Evolutionary conservation across 2,329 filamentous ascomycete genomes (phyloP), one percentile per base, ranked within the genome.

Genomic region (Beauveria sp.): DNA sequence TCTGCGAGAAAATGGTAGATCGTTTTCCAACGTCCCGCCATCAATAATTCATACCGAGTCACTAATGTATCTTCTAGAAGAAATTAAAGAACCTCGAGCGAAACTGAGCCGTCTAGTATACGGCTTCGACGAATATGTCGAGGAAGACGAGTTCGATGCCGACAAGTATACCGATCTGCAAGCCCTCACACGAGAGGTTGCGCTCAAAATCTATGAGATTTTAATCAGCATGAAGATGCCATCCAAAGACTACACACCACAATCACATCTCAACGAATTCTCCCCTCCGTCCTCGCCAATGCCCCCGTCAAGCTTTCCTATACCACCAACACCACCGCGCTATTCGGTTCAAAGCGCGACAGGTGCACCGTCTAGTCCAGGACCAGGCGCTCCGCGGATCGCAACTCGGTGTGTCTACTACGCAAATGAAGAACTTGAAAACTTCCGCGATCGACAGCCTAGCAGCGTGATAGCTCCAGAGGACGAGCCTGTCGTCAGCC

Each of bases 71-170:
- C 22, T 14, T 43, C 10, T 64, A 83, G 82, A 80, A 60, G 79
- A 79, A 40, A 81, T 85, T 58, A 76, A 79, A 58, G 70, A 75
- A 50, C 78, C 76, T 62, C 75, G 81, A 51, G 72, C 74, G 20
- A 74, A 79, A 60, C 72, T 85, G 46, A 79, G 75, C 62, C 76
- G 80, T 52, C 66, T 83, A 26, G 70, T 84, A 7, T 85, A 81
- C 77, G 81, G 81, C 57, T 84, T 85, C 65, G 82, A 85, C 60
- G 81, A 85, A 58, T 83, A 74, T 64, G 70, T 79, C 63, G 78
- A 81, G 55, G 66, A 71, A 16, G 77, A 81, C 40, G 74, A 74
- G 26, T 85, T 84, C 63, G 79, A 84, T n/a, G 69, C 72, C 28
- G 74, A 73, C 20, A 81, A 79, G 63, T 85, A 79, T 59, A 69